Evolutionary conservation across 163 green algal species (phyloP).

Genomic region (Prototheca stagnorum): DNA sequence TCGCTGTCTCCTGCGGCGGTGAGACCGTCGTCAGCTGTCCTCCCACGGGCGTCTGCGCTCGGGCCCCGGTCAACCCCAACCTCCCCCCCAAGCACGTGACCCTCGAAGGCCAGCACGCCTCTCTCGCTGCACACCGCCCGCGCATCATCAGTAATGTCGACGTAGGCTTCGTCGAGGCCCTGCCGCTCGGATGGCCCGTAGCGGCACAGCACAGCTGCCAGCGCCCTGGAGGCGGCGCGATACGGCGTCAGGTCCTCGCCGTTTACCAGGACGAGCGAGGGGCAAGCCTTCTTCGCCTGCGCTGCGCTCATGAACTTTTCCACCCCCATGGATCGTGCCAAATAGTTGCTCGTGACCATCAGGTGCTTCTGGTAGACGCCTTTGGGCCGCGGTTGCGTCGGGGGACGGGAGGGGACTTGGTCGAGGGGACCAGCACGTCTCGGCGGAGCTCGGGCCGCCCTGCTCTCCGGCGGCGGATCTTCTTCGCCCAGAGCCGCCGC

Average conservation of each 20-base stretch:
- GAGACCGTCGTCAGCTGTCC: too few species aligned
- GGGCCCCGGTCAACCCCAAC: too few species aligned
- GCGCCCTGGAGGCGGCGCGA: conserved; percentile 31
- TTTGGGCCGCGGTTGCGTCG: too few species aligned
- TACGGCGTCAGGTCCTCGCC: conserved; percentile 79
- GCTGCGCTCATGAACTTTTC: conserved; percentile 55
- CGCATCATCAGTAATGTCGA: conserved; percentile 45
- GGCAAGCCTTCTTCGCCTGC: conserved; percentile 39
- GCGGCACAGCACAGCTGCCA: conserved; percentile 26
- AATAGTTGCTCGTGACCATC: conserved; percentile 76
- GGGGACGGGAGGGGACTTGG: too few species aligned
- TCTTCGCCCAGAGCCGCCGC: too few species aligned
- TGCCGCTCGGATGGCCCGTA: conserved; percentile 35
- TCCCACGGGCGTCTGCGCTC: too few species aligned
- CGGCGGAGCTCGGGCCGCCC: too few species aligned
- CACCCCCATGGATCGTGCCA: conserved; percentile 43
- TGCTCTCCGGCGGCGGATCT: too few species aligned
- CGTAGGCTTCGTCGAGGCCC: conserved; percentile 54
- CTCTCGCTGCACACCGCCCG: conserved; percentile 2
- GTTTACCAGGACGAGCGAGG: conserved; percentile 37
- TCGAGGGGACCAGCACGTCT: too few species aligned
- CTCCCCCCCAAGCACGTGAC: conserved; percentile 1
- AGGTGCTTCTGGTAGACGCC: conserved; percentile 78
- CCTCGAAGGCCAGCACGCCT: conserved; percentile 8
- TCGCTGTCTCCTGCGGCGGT: conserved; percentile 29